phyloP scores from a whole-genome alignment of 768 basidiomycete species.

The Russula olivacea region DNA sequence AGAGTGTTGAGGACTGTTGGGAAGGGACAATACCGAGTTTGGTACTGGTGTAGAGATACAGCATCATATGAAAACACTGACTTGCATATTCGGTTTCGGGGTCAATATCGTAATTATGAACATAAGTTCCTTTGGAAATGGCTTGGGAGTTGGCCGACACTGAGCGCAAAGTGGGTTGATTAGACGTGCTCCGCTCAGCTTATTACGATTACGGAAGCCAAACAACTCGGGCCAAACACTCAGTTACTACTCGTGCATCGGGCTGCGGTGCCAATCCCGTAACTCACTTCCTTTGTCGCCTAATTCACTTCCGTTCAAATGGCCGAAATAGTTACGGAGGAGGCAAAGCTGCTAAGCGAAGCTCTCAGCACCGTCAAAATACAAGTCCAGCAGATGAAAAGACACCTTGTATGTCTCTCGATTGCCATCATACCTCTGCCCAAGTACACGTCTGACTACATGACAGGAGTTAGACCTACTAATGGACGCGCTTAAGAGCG shows the following conservation, averaged over 20 bases:
- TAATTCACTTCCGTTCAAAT: conserved; percentile 2
- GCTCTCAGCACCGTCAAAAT: conserved; percentile 82
- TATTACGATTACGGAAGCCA: neutral
- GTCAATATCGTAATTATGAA: neutral
- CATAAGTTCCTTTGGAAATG: neutral
- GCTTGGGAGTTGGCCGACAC: neutral
- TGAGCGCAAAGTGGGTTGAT: neutral
- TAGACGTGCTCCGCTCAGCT: too few species aligned
- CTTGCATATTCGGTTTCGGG: neutral
- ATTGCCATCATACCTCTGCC: neutral
- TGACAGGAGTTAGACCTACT: conserved; percentile 86
- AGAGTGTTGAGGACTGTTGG: neutral
- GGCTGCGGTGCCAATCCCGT: neutral
- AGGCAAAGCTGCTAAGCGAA: conserved; percentile 81
- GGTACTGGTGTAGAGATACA: neutral
- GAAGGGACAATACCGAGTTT: neutral
- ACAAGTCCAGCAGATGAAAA: conserved; percentile 91
- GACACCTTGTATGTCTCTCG: conserved; percentile 61
- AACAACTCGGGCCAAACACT: neutral
- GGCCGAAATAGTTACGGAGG: conserved; percentile 44
- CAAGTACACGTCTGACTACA: neutral
- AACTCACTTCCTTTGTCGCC: neutral
- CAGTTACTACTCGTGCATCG: neutral
- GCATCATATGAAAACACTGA: neutral
- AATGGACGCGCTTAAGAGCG: conserved; percentile 97